Evolutionary conservation across 495 filamentous ascomycete species (phyloP), one percentile per base, ranked within the genome.

Genomic region (Filosporella fistucella): DNA sequence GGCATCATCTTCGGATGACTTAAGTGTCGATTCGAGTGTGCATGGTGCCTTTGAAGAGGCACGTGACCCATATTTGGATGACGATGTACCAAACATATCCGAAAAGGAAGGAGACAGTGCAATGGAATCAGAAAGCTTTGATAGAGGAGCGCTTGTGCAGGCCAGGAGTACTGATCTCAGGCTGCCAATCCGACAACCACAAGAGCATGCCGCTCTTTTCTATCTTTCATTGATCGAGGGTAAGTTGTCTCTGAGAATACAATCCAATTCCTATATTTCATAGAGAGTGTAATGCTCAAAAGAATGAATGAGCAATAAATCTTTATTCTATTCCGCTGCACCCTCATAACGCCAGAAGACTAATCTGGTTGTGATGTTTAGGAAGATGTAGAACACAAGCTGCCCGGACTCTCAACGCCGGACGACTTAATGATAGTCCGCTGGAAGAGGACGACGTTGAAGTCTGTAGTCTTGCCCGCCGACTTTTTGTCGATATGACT

Each of bases 211-310:
- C 10, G 49, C 11, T 21, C 16, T 58, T 0, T 58, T 61, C 23
- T 54, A 51, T 30, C 47, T 61, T 18, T 58, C 58, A 18, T 30
- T 61, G 33, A 58, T 61, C 5, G 58, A 58, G 39, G 55, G 52
- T 14, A n/a, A n/a, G n/a, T n/a, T n/a, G n/a, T n/a, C n/a, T n/a
- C n/a, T n/a, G n/a, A n/a, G n/a, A n/a, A n/a, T n/a, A n/a, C n/a
- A n/a, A n/a, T n/a, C n/a, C n/a, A n/a, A n/a, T n/a, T n/a, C n/a
- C n/a, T n/a, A n/a, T n/a, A n/a, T n/a, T n/a, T n/a, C n/a, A n/a
- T n/a, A n/a, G n/a, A n/a, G n/a, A n/a, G n/a, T n/a, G n/a, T n/a
- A n/a, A n/a, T n/a, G n/a, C n/a, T n/a, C n/a, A n/a, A n/a, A n/a
- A n/a, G n/a, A n/a, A n/a, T n/a, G n/a, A n/a, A n/a, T n/a, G n/a